phyloP scores from a whole-genome alignment of 352 stramenopile genomes.

The Thraustochytrium striatum region DNA sequence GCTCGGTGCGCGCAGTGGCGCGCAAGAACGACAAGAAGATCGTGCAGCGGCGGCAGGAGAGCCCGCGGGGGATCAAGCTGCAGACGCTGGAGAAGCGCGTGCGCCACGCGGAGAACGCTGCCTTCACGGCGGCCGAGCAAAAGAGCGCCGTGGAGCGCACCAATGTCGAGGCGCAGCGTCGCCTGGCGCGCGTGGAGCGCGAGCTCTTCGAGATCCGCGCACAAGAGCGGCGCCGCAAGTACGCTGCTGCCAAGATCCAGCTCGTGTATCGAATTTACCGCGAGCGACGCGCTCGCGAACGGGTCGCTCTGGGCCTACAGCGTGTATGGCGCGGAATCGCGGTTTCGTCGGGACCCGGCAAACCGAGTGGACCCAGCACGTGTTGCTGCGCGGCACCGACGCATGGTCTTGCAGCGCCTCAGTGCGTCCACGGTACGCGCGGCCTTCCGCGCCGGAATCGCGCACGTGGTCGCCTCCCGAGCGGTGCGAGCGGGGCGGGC shows the following conservation, averaged over 20 bases:
- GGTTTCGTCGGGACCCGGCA: too few species aligned
- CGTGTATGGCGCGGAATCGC: too few species aligned
- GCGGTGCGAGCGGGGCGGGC: too few species aligned
- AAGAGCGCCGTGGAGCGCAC: background rate
- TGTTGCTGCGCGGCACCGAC: too few species aligned
- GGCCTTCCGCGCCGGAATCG: too few species aligned
- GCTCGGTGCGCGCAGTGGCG: background rate
- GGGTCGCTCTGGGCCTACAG: too few species aligned
- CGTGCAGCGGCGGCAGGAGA: background rate
- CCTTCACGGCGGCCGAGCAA: background rate
- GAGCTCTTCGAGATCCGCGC: background rate
- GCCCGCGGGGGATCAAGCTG: background rate
- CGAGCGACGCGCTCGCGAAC: too few species aligned
- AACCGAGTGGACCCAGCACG: too few species aligned
- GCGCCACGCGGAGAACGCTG: conserved; percentile 22
- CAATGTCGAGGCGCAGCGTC: background rate
- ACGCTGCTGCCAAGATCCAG: background rate
- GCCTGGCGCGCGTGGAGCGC: background rate
- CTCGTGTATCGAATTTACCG: too few species aligned
- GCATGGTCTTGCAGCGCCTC: too few species aligned
- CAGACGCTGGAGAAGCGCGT: conserved; percentile 16
- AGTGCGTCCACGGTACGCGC: too few species aligned
- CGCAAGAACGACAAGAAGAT: background rate
- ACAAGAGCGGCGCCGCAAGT: background rate
- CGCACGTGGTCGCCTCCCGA: too few species aligned